Evolutionary conservation across 345 rosid species (phyloP), one percentile per base, ranked within the genome.

Genomic region (Arabidopsis arenosa): DNA sequence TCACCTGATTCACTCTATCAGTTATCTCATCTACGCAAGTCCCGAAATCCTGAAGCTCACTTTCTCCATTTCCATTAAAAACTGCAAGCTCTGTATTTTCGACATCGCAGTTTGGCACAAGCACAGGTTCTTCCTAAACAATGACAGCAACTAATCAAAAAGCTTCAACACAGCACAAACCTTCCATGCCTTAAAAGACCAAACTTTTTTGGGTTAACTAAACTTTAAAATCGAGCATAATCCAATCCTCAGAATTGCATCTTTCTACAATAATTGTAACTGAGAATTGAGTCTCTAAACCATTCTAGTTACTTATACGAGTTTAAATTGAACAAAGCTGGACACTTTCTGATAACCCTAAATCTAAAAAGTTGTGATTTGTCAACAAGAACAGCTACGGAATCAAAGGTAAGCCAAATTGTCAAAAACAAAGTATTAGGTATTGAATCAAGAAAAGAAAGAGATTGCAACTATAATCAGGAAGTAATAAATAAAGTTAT

Each of bases 1-100:
- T 72, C 41, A 84, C 92, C 86, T 68, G 76, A 77, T 51, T 80
- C 41, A 88, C 88, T 73, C 76, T 83, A n/a, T 75, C 72, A 52
- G 70, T 84, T 28, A 88, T 83, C 7, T 73, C 80, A 70, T 88
- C 86, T 13, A 84, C 52, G 32, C 74, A 77, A 41, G 52, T 33
- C 33, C 79, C 68, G 53, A 80, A 83, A 56, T 61, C 80, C 58
- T 82, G 84, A 68, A 82, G 61, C 72, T 82, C 76, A 10, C 60
- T 54, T 37, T 51, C 74, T 17, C 30, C 83, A 64, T 77, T 70
- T 18, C 67, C 75, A 63, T 68, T 78, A 44, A 21, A 30, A 43
- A 70, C 45, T 39, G 54, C 52, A 1, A 37, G 77, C 44, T 32
- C 77, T 28, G 55, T 11, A 41, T 73, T 62, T 39, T 53, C 63